These are phyloP conservation scores for Paramecium octaurelia DNA, from an alignment of 73 alveolate genomes.

Conservation along the genomic window DNA sequence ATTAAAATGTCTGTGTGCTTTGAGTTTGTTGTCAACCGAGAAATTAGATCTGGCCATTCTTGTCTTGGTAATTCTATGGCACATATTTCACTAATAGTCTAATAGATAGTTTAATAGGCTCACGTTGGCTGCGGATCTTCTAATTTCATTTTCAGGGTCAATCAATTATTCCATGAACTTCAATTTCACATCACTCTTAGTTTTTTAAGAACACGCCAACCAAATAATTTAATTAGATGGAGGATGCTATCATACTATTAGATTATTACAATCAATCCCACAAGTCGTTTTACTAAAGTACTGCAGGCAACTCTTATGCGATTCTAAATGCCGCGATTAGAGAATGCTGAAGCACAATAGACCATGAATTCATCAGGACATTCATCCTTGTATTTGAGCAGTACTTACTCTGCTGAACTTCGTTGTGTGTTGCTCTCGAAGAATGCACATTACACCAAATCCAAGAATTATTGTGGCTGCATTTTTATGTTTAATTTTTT, in stretches of 20 bases:
- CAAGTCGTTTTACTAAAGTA: background rate
- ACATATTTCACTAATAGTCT: constrained; percentile 37
- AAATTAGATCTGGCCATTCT: constrained; percentile 35
- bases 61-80: constrained; percentile 38
- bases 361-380: background rate
- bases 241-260: background rate
- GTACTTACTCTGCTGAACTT: background rate
- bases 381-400: background rate
- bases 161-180: background rate
- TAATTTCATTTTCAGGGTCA: background rate
- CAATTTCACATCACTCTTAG: background rate
- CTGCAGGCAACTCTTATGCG: background rate
- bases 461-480: constrained; percentile 4
- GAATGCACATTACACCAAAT: background rate
- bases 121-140: constrained; percentile 41
- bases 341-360: background rate
- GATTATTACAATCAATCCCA: background rate
- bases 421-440: background rate
- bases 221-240: background rate
- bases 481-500: constrained; percentile 10
- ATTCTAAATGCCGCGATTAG: background rate
- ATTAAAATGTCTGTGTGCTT: background rate
- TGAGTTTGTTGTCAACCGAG: background rate
- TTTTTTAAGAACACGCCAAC: background rate
- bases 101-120: background rate